Base-by-base conservation (phyloP, 768 basidiomycete genomes). In the Macrolepiota albuminosa region DNA sequence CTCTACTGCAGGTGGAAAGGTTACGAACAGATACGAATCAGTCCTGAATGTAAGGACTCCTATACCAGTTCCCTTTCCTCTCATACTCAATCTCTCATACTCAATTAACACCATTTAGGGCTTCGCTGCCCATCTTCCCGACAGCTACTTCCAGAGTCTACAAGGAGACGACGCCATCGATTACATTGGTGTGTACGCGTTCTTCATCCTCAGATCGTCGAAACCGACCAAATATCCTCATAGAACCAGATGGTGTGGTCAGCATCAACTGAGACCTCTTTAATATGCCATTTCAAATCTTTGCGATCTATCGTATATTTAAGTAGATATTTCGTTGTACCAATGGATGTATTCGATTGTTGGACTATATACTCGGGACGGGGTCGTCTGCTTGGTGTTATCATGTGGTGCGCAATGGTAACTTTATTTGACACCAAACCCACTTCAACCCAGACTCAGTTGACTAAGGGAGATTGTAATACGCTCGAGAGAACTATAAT, bases 191-290 rank as follows among this genome's bases (percentile, higher is more conserved):
- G 47, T 10, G 75, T 24, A 47, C 34, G 37, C 43, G 14, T 4
- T 18, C 8, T 54, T 40, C 47, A 37, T 37, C 31, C 18, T 24
- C 21, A 37, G 37, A 29, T 40, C 43, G 16, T 52, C 14, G 34
- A 51, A 34, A 43, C 24, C 43, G 48, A 45, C 37, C 9, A 21
- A 50, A 26, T n/a, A 10, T 29, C 29, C 3, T n/a, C 21, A 18
- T 62, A 82, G 81, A 82, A 67, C 75, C 72, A 21, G 80, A 82
- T 67, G 58, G 70, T 42, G 54, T 66, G 43, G 78, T 81, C 26
- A 77, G 73, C 24, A 43, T 21, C 40, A 31, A 54, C 21, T 43
- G 39, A 54, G 53, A 5, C n/a, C 18, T 31, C 18, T 54, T 29
- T 4, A 54, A 18, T 11, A 13, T 18, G 14, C n/a, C n/a, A 54